Evolutionary conservation across 768 basidiomycete genomes (phyloP).

Genomic region (Amanita subjunquillea): DNA sequence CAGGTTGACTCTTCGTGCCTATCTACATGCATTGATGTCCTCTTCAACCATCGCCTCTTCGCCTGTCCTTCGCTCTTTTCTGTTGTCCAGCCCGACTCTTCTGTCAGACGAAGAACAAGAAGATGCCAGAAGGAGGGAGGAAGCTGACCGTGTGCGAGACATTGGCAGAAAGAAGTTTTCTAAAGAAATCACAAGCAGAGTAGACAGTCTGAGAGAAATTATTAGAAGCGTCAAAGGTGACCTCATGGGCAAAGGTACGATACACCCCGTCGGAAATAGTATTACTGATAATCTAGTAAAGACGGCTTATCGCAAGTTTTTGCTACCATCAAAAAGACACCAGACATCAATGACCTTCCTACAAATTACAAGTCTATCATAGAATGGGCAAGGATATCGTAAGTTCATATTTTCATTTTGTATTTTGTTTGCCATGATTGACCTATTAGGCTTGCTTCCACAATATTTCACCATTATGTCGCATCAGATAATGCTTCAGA

Average conservation of each 20-base stretch:
- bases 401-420: constrained; percentile 20
- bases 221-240: constrained; percentile 88
- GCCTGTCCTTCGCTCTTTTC: constrained; percentile 77
- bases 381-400: constrained; percentile 98
- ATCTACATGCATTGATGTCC: constrained; percentile 73
- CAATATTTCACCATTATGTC: constrained; percentile 90
- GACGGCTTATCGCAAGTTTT: constrained; percentile 90
- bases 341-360: constrained; percentile 69
- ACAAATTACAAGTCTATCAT: constrained; percentile 79
- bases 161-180: constrained; percentile 83
- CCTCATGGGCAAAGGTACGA: constrained; percentile 71
- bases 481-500: constrained; percentile 91
- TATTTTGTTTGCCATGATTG: neutral
- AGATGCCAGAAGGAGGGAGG: constrained; percentile 73
- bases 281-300: constrained; percentile 16
- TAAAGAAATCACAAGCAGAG: constrained; percentile 74
- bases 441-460: constrained; percentile 72
- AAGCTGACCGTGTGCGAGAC: constrained; percentile 80
- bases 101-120: constrained; percentile 65
- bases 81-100: constrained; percentile 64
- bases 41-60: constrained; percentile 71
- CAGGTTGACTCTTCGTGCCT: constrained; percentile 84
- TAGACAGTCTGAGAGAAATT: constrained; percentile 77
- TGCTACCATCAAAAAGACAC: constrained; percentile 73
- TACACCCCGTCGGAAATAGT: neutral